Base-by-base conservation (phyloP, 2,329 filamentous ascomycete species). In the Clathrospora elynae region DNA sequence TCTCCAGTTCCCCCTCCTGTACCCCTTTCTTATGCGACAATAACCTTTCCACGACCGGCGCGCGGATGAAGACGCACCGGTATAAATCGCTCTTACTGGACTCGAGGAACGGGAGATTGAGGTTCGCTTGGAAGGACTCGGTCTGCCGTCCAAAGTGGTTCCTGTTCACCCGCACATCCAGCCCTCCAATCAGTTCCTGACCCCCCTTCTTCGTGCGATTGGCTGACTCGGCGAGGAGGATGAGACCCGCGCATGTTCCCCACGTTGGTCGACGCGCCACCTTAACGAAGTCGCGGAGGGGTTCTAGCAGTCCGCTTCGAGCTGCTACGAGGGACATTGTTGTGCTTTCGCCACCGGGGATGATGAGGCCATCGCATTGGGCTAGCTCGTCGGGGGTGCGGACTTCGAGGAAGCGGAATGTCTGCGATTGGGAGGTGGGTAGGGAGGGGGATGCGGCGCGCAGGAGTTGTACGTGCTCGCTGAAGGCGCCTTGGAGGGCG, bases 81-180 rank as follows among this genome's bases (percentile, higher is more conserved):
- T 95, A 97, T 0, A 81, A 79, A n/a, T 67, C 47, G 12, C 65
- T 59, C 19, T 58, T 64, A 10, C 55, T 53, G 30, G 42, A 42
- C 6, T 53, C 54, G 1, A 95, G 73, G 60, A 95, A 95, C 0
- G 85, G 83, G 16, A 96, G 74, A 10, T 86, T 72, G 20, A 96
- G 70, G 32, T 83, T 79, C 0, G 86, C 84, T 61, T 93, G 84
- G 70, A 97, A 97, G 65, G 88, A 95, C 72, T 97, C 90, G 10
- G 87, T 86, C 71, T 99, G 93, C 40, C 92, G 82, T 3, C 93
- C 93, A 64, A 96, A 99, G 70, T 96, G 90, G 65, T 97, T 99
- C 32, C 93, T 81, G 64, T 95, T 90, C 20, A 97, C 91, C 31
- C 89, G 80, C 23, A 99, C 91, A 62, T 90, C 86, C 24, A 99